Conservation (phyloP, 768 basidiomycete genomes). For the Phanerochaete sordida region DNA sequence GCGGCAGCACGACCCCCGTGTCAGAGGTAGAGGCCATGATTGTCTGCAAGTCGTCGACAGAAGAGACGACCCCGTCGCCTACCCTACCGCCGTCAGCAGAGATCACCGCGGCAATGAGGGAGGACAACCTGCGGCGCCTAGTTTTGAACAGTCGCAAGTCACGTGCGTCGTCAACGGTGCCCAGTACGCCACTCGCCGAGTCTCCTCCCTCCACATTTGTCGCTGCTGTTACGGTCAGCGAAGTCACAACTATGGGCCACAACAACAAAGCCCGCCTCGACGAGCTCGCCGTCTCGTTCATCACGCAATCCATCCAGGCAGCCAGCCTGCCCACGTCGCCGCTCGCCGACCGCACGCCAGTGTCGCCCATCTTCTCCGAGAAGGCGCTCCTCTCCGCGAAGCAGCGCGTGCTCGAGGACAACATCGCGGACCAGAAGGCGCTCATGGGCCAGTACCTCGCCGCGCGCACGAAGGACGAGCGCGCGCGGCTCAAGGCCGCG, state of each 20-base stretch:
- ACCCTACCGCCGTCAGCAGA: background rate
- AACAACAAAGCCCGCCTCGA: slow-evolving; percentile 31
- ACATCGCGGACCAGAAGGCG: slow-evolving; percentile 50
- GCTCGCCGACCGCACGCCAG: slow-evolving; percentile 11
- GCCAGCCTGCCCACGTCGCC: slow-evolving; percentile 21
- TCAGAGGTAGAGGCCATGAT: background rate
- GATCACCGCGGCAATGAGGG: background rate
- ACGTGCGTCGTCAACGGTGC: background rate
- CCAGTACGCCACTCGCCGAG: slow-evolving; percentile 4
- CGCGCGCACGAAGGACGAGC: slow-evolving; percentile 50
- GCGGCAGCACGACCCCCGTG: slow-evolving; percentile 3
- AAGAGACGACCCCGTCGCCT: background rate
- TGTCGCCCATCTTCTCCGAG: slow-evolving; percentile 22
- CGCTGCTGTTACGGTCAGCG: slow-evolving; percentile 4
- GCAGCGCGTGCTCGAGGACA: slow-evolving; percentile 44
- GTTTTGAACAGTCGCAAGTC: slow-evolving; percentile 31
- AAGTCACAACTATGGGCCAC: background rate
- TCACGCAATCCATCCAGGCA: slow-evolving; percentile 52
- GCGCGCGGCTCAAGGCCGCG: slow-evolving; percentile 38
- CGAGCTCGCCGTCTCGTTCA: slow-evolving; percentile 54
- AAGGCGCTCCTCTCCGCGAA: slow-evolving; percentile 37
- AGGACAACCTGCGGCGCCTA: slow-evolving; percentile 30
- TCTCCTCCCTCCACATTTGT: slow-evolving; percentile 35
- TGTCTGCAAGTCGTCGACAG: background rate
- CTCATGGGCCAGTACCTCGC: slow-evolving; percentile 45